Conservation (phyloP, 176 grass and related monocot genomes). For the Puccinellia tenuiflora region DNA sequence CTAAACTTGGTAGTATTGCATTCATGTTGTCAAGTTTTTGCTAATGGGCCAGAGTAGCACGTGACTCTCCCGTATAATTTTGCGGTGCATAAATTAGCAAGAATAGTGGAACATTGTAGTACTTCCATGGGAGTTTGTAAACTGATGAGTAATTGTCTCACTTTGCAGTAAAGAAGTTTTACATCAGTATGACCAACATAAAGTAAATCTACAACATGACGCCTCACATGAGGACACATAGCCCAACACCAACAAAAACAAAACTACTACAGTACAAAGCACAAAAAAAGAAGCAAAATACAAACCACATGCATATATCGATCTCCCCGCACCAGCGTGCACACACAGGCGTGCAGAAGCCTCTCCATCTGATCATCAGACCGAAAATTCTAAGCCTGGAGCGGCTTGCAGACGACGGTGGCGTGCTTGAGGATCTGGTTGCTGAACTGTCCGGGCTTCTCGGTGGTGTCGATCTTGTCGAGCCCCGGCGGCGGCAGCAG, state of each 20-base stretch:
- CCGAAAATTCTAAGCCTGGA: not conserved
- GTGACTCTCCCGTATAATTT: not conserved
- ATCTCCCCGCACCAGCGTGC: not conserved
- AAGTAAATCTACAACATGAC: not conserved
- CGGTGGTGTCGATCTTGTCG: conserved; percentile 65
- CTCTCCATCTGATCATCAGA: not conserved
- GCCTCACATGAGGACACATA: not conserved
- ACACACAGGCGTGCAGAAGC: not conserved
- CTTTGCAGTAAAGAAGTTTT: not conserved
- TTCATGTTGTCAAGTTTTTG: not conserved
- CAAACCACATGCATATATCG: not conserved
- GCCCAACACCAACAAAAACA: not conserved
- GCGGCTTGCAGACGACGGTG: conserved; percentile 80
- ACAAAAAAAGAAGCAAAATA: not conserved
- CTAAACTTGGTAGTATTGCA: not conserved
- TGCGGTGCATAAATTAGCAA: no score
- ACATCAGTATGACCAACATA: not conserved
- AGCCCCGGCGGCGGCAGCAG: conserved; percentile 64
- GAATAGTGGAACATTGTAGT: not conserved
- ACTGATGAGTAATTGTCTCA: not conserved
- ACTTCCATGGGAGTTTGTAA: not conserved
- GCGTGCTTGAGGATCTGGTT: conserved; percentile 89
- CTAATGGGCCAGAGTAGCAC: not conserved
- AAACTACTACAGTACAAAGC: no score
- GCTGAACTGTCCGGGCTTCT: conserved; percentile 97